phyloP scores from a whole-genome alignment of 78 protist genomes.

The Monosiga brevicollis region DNA sequence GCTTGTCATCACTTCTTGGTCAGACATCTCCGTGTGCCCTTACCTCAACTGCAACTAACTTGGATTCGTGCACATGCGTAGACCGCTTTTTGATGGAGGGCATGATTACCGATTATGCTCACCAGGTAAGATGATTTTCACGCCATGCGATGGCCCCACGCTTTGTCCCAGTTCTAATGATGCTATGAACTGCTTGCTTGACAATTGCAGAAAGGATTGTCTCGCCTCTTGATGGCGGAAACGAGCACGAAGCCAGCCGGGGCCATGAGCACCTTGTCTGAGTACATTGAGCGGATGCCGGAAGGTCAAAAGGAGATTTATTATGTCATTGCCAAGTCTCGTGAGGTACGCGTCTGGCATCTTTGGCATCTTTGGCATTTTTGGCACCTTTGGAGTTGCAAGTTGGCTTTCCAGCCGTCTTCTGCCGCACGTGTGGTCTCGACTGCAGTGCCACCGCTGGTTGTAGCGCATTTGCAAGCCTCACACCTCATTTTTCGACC shows the following conservation, averaged over 20 bases:
- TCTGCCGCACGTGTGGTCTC: conserved; percentile 60
- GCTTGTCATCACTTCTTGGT: background rate
- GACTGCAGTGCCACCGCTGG: conserved; percentile 71
- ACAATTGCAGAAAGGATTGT: conserved; percentile 42
- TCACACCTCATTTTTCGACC: too few relatives aligned
- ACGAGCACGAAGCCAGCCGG: background rate
- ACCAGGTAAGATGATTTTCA: too few relatives aligned
- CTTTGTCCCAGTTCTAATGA: too few relatives aligned
- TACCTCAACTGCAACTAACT: too few relatives aligned
- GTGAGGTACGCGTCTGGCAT: too few relatives aligned
- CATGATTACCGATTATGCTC: background rate
- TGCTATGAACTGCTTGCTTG: too few relatives aligned
- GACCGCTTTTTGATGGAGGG: background rate
- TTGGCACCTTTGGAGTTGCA: too few relatives aligned
- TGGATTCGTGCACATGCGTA: background rate
- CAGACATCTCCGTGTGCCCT: background rate
- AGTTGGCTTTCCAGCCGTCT: conserved; percentile 49
- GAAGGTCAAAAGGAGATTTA: conserved; percentile 68
- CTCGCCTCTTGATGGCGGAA: background rate
- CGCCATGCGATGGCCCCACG: too few relatives aligned
- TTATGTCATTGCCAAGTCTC: conserved; percentile 40
- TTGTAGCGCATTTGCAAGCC: conserved; percentile 14
- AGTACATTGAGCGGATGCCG: conserved; percentile 63
- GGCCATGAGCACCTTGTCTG: conserved; percentile 41
- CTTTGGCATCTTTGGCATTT: too few relatives aligned